Percentiles rank a stretch among this genome's conserved stretches.
Evolutionary conservation across 1,139 yeast genomes (phyloP).

Genomic region (Candida sanyaensis): DNA sequence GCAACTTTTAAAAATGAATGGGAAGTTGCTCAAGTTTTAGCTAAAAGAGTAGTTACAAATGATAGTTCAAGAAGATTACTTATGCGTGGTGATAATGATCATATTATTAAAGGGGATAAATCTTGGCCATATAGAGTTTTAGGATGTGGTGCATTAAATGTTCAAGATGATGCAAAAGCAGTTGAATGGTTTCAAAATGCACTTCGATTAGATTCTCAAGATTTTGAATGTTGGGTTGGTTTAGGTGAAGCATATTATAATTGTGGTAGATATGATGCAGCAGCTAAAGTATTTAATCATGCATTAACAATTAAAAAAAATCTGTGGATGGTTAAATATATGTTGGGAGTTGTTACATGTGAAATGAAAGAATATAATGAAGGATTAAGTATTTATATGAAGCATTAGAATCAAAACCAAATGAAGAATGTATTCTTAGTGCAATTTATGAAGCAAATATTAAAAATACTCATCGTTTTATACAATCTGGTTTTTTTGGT

Average conservation of each 20-base stretch:
- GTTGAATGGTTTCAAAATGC: slow-evolving; percentile 90
- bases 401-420: slow-evolving; percentile 46
- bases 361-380: slow-evolving; percentile 40
- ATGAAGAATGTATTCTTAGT: slow-evolving; percentile 57
- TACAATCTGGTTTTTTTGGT: slow-evolving; percentile 65
- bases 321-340: slow-evolving; percentile 61
- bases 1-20: slow-evolving; percentile 73
- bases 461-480: slow-evolving; percentile 53
- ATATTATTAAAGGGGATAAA: slow-evolving; percentile 28
- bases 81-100: slow-evolving; percentile 26
- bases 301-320: slow-evolving; percentile 52
- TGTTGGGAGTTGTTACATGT: slow-evolving; percentile 64
- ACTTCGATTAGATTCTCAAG: slow-evolving; percentile 64
- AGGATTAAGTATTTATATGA: slow-evolving; percentile 33
- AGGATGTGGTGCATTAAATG: slow-evolving; percentile 76
- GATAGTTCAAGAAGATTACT: slow-evolving; percentile 59
- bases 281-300: slow-evolving; percentile 75
- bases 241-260: slow-evolving; percentile 88
- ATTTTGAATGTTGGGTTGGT: slow-evolving; percentile 86
- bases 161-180: slow-evolving; percentile 74
- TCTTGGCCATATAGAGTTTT: slow-evolving; percentile 88
- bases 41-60: slow-evolving; percentile 62
- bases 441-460: slow-evolving; percentile 61
- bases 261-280: slow-evolving; percentile 86
- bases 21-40: slow-evolving; percentile 80